Evolutionary conservation across 169 alveolate genomes (phyloP), one percentile per base, ranked within the genome.

Genomic region (Eimeria praecox): DNA sequence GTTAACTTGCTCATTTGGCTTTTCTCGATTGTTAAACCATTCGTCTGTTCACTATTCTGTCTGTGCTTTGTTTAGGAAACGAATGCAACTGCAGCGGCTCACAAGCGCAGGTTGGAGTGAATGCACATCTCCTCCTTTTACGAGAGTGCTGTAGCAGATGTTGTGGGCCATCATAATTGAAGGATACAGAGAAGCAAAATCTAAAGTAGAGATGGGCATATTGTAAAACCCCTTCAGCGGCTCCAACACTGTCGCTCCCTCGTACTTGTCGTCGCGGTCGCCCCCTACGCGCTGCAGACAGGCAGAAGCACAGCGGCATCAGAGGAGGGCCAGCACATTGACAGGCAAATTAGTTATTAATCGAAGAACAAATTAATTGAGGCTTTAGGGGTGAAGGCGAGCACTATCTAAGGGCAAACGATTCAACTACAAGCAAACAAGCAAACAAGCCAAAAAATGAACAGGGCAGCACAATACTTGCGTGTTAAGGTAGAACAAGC

Each of bases 101-200:
- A 83, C 97, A 87, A 56, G 92, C 94, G 1, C 96, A 97, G 83
- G 95, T 94, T 93, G 96, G 80, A 93, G 97, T 77, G 54, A 89
- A 64, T 97, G 96, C 64, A 96, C 97, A 56, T 94, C 92, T 46
- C 96, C 95, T 3, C 97, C 97, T 73, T 98, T 99, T 52, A 99
- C 97, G 52, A 99, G 96, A 8, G 99, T 99, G 82, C 99, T 98
- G 97, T 99, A 99, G 97, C 99, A 99, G 82, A 99, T 97, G 96
- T 99, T 99, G 97, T 99, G 99, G 27, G 99, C 99, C 96, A 99
- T 99, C 99, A 99, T 99, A 96, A 99, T 99, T 30, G 99, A 98
- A 35, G 99, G 99, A 97, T 99, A 99, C 90, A 99, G 98, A 59
- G 99, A 99, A 42, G 99, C 99, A 97, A 99, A 99, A 97, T 99